Base-by-base conservation (phyloP, 1,139 yeast genomes). In the Scheffersomyces lignicola region DNA sequence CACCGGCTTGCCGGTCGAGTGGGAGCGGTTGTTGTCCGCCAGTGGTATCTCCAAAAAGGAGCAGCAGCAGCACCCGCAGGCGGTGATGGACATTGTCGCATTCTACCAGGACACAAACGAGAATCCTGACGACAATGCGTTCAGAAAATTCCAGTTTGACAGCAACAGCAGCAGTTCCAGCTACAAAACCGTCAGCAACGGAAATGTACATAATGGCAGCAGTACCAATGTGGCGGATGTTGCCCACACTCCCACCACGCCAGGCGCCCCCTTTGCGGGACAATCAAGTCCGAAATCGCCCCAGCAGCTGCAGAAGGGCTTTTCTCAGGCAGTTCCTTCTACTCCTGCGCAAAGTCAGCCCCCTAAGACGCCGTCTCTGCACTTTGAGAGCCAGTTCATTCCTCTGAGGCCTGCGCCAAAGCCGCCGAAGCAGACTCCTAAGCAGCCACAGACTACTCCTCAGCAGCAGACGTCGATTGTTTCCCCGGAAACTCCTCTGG, bases 11-110 rank as follows among this genome's bases (percentile, higher is more conserved):
- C 98, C 97, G 2, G 79, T 78, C 32, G 96, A 87, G 56, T 92
- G 98, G 98, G 92, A 87, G 49, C 73, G 78, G 41, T 67, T 89
- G 32, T 69, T 92, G 42, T 76, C 83, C 13, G 94, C 90, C 12
- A 83, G 89, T 55, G 97, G 97, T 29, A 87, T 92, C 34, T 76
- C 95, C 5, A 78, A 77, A 48, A 76, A 75, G 30, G 97, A 92
- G 49, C 96, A 89, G 53, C 82, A 84, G 49, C 85, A 83, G 48
- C 89, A 92, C 54, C 96, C 97, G 3, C 94, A 88, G 59, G 97
- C 96, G 0, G 95, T 89, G 7, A 81, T 86, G 76, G 96, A 89
- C 53, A 89, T 90, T 45, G 95, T 90, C 41, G 87, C 90, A 27
- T 88, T 87, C 53, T 87, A 85, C 56, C 89, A 85, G 49, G 87